Conservation (phyloP, 495 filamentous ascomycete genomes). For the Xylaria acuta region DNA sequence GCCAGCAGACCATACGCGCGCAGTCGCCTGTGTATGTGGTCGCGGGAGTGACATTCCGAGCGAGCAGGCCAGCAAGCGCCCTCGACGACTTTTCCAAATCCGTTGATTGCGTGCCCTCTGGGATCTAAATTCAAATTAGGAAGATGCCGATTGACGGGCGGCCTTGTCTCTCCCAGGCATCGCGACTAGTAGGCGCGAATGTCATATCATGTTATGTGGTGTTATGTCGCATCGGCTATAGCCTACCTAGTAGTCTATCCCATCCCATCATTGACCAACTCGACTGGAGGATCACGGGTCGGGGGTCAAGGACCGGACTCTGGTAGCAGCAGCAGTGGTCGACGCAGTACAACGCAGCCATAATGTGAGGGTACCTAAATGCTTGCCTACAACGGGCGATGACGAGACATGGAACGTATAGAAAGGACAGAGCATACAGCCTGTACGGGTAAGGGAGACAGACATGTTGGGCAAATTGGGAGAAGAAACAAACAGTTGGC, state of each 20-base stretch:
- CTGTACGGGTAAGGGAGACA: background rate
- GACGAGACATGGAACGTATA: background rate
- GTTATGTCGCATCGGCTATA: constrained; percentile 7
- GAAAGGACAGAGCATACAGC: background rate
- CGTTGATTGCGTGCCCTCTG: background rate
- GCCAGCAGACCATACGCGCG: background rate
- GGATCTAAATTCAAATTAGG: background rate
- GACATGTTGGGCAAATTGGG: background rate
- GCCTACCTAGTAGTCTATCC: too few species aligned
- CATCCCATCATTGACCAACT: background rate
- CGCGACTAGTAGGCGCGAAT: background rate
- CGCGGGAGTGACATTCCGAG: background rate
- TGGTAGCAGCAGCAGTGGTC: background rate
- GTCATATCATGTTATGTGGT: background rate
- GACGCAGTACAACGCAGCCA: background rate
- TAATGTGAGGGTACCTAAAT: constrained; percentile 1
- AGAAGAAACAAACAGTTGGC: background rate
- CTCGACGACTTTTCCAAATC: background rate
- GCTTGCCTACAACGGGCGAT: background rate
- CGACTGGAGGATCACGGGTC: constrained; percentile 8
- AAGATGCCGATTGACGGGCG: background rate
- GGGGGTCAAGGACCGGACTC: background rate
- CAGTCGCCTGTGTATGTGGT: background rate
- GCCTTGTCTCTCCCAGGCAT: background rate
- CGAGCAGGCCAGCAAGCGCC: constrained; percentile 8